Evolutionary conservation across 495 filamentous ascomycete genomes (phyloP), one percentile per base, ranked within the genome.

Genomic region (Ramalina peruviana): DNA sequence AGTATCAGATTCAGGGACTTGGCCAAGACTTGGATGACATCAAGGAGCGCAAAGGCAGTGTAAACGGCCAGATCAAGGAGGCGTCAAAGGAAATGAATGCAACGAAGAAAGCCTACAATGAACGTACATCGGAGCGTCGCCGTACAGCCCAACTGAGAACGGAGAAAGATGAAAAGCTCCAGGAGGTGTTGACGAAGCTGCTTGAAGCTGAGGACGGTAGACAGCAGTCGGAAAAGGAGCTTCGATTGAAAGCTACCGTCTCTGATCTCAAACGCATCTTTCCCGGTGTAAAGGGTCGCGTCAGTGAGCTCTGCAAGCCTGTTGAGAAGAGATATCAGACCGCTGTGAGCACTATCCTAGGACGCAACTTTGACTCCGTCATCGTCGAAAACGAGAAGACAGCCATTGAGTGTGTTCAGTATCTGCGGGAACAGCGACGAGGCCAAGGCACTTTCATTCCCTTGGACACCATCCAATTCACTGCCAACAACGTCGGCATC

Each of bases 351-450:
- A 95, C 86, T 17, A 86, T 94, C 13, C 75, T 99, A 23, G 92
- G 93, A 30, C 82, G 88, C 33, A 83, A 96, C 55, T 93, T 94
- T 57, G 90, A 97, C 58, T 83, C 88, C 11, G 81, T 99, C 43
- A 78, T 99, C 49, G 89, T 96, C n/a, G 92, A 99, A 58, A 93
- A 82, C 25, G 88, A 96, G 58, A 95, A 92, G 70, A 89, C 82
- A 0, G 93, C 86, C 26, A 83, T 86, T 54, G 87, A 96, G 53
- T 97, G 89, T 60, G 90, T 99, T 40, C 82, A 94, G 58, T 92
- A 93, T 64, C 75, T 97, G 42, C 86, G 87, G 51, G 88, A 95
- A 48, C 88, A 96, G 60, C 80, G 83, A 33, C 77, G 81, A 19
- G 80, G 85, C 21, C 85, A 87, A 53, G 81, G 88, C 49, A 96